A percentile compares a stretch with the other conserved stretches of the same genome.
Evolutionary conservation across 768 basidiomycete genomes (phyloP).

Genomic region (Coprinopsis marcescibilis): DNA sequence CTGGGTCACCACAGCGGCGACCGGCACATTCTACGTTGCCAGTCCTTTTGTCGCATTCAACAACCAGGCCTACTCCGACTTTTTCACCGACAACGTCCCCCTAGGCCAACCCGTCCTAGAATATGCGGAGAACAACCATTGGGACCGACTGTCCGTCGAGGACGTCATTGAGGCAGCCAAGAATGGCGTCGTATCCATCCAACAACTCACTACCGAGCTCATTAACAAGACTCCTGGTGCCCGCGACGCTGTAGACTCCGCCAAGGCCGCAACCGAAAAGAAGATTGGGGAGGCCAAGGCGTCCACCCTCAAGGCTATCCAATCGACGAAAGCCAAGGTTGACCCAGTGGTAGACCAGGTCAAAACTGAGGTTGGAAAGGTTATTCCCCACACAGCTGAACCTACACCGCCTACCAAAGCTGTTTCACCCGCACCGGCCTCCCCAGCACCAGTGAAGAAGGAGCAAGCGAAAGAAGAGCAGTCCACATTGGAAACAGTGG

Average conservation of each 20-base stretch:
- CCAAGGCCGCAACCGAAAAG: conserved; percentile 27
- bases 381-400: too few species aligned
- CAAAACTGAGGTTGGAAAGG: conserved; percentile 39
- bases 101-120: conserved; percentile 73
- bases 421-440: too few species aligned
- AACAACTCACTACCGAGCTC: conserved; percentile 46
- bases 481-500: conserved; percentile 24
- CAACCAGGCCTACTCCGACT: conserved; percentile 74
- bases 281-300: conserved; percentile 35
- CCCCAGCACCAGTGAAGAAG: not conserved
- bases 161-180: conserved; percentile 51
- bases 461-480: conserved; percentile 5
- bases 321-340: conserved; percentile 40
- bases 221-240: conserved; percentile 36
- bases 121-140: conserved; percentile 71
- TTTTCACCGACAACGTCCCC: conserved; percentile 80
- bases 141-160: conserved; percentile 69
- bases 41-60: conserved; percentile 77
- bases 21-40: conserved; percentile 75
- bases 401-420: too few species aligned
- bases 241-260: conserved; percentile 28
- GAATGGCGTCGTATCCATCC: conserved; percentile 41
- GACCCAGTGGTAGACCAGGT: conserved; percentile 38
- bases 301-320: conserved; percentile 30
- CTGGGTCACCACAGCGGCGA: conserved; percentile 60